Conservation (phyloP, 148 eudicot genomes). For the Diospyros kaki region DNA sequence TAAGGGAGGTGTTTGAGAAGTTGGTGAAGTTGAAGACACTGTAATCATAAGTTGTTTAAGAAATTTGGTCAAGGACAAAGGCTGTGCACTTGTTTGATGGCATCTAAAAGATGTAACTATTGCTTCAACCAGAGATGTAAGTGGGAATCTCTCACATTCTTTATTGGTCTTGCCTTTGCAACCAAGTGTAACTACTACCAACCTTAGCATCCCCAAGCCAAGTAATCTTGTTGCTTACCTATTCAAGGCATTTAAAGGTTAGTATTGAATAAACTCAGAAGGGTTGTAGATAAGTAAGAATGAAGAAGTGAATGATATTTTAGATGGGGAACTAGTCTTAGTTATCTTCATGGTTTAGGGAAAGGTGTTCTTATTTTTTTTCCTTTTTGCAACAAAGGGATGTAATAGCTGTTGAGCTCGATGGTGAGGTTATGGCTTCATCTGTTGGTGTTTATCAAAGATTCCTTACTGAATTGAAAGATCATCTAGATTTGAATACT, state of each 20-base stretch:
- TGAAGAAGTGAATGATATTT: too few relatives aligned
- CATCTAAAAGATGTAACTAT: slow-evolving; percentile 40
- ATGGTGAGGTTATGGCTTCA: too few relatives aligned
- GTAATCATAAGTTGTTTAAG: slow-evolving; percentile 39
- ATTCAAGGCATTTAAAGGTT: slow-evolving; percentile 58
- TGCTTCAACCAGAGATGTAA: slow-evolving; percentile 54
- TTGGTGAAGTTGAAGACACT: slow-evolving; percentile 64
- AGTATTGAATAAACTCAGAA: slow-evolving; percentile 58
- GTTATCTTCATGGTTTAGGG: too few relatives aligned
- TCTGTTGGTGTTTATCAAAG: too few relatives aligned
- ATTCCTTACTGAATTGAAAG: too few relatives aligned
- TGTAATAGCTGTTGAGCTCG: too few relatives aligned
- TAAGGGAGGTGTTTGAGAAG: slow-evolving; percentile 42
- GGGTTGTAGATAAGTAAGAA: too few relatives aligned
- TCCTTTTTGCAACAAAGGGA: too few relatives aligned
- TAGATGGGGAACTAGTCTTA: too few relatives aligned
- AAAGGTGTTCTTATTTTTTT: too few relatives aligned
- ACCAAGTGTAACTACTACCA: slow-evolving; percentile 32
- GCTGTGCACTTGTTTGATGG: slow-evolving; percentile 49
- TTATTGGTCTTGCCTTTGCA: slow-evolving; percentile 66
- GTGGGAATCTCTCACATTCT: slow-evolving; percentile 74
- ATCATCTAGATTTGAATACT: too few relatives aligned
- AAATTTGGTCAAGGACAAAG: slow-evolving; percentile 45
- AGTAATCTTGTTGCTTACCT: slow-evolving; percentile 67
- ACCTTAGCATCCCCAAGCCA: slow-evolving; percentile 32